Evolutionary conservation across 2,329 filamentous ascomycete species (phyloP), one percentile per base, ranked within the genome.

Genomic region (Trichoderma asperellum): DNA sequence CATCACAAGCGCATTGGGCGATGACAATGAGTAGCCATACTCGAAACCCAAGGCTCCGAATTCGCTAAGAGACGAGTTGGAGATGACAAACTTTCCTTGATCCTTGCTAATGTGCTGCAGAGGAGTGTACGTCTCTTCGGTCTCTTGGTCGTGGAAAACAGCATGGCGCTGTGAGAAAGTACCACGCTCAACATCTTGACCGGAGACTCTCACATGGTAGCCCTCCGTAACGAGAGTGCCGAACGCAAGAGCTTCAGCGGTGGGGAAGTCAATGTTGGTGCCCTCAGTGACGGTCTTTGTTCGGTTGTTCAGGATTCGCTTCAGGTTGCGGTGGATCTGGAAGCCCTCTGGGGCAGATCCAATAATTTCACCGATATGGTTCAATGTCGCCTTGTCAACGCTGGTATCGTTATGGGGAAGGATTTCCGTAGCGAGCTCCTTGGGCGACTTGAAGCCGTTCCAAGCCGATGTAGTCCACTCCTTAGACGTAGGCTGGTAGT

Each of bases 381-480:
- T 88, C 71, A 98, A 83, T 16, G 89, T 90, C 72, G 91, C 87
- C 71, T 81, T 78, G 72, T 92, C 89, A 56, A 98, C 90, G 61
- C 89, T 92, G 49, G 96, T 99, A 32, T 93, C 91, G 75, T 93
- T 88, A 83, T 99, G 96, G 62, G 95, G 94, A 63, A 99, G 86
- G 57, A 98, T 90, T 84, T 99, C 96, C 29, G 91, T 96, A 37
- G 95, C 94, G 72, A 99, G 86, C 83, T 99, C 96, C 86, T 97
- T 98, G 76, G 96, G 96, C 37, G 94, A 97, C 85, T 98, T 98
- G 89, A 99, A 98, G 72, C 95, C 95, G 83, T 99, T 97, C 96
- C 96, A 99, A 68, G 96, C 95, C 63, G 94, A 97, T 10, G 96
- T 98, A 75, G 97, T 90, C 96, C 96, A 99, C 83, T 99, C 96